Evolutionary conservation across 148 eudicot species (phyloP), one percentile per base, ranked within the genome.

Genomic region (Nyssa sinensis): DNA sequence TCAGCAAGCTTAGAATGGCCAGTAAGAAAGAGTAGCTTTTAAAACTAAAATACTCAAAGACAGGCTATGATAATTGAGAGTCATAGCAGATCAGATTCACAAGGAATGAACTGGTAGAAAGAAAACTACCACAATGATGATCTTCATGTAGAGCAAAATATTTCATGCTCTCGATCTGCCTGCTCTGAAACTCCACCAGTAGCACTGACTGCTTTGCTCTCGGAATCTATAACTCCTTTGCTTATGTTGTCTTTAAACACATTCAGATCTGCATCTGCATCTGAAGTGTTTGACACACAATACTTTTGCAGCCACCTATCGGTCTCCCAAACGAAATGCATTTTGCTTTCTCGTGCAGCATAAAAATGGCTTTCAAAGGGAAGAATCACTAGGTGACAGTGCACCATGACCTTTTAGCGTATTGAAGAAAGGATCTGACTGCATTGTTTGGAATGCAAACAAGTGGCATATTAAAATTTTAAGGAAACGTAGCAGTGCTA

Each of bases 371-470:
- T 93, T 76, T 95, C 97, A 70, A 81, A 89, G 19, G 99, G 99
- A 80, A 95, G 97, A 74, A 92, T 76, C 24, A 95, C 99, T 16
- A 95, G 79, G 62, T 97, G 97, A 71, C 88, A 85, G 93, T 47
- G 94, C 96, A 74, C 98, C 99, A 55, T 95, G 99, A 35, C 99
- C 99, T 87, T 95, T 95, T 47, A 95, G 80, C 4, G 99, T 97
- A 72, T 79, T 93, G 55, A 84, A 92, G 87, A 95, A 95, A 30
- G 94, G 89, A 77, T 95, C 97, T 55, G 99, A 95, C 99, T 95
- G 89, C 82, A 81, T 76, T 71, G n/a, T 68, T 58, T 12, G 60
- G 62, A 51, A 37, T 44, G 11, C 49, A 68, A 59, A 27, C n/a
- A 69, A 67, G 37, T 49, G 64, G 57, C 9, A 51, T 28, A 34